These are phyloP conservation scores for Stagonosporopsis chrysanthemi DNA, from an alignment of 2,329 filamentous ascomycete species.

Conservation along the genomic window DNA sequence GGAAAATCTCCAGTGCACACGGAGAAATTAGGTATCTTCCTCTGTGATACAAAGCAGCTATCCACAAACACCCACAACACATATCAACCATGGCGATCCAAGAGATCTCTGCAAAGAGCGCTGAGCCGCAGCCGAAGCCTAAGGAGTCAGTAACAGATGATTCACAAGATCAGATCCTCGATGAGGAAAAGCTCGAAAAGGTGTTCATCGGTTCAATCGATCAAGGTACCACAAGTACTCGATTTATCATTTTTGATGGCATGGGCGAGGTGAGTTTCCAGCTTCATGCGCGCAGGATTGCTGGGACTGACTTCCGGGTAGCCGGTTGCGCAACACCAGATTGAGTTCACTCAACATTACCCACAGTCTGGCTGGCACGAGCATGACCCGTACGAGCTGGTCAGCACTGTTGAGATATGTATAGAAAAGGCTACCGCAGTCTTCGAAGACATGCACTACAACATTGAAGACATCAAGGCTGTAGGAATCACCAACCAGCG, in stretches of 20 bases:
- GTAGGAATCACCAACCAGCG: conserved; percentile 91
- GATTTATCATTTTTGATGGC: conserved; percentile 89
- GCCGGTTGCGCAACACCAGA: conserved; percentile 82
- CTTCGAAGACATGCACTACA: conserved; percentile 75
- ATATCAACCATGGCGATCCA: conserved; percentile 36
- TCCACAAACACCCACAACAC: conserved; percentile 6
- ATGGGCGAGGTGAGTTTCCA: conserved; percentile 59
- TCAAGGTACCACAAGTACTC: conserved; percentile 86
- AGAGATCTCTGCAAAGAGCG: conserved; percentile 33
- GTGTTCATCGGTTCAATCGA: conserved; percentile 88
- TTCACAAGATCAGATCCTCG: conserved; percentile 29
- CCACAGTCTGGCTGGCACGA: conserved; percentile 91
- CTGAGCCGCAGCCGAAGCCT: conserved; percentile 44
- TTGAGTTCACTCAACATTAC: conserved; percentile 86
- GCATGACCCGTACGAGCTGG: conserved; percentile 80
- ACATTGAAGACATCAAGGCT: conserved; percentile 72
- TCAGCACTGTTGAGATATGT: conserved; percentile 77
- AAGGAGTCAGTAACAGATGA: conserved; percentile 38
- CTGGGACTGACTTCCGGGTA: conserved; percentile 39
- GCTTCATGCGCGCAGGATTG: background rate
- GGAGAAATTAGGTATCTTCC: conserved; percentile 24
- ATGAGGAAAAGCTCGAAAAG: conserved; percentile 53
- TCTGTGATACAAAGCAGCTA: conserved; percentile 7
- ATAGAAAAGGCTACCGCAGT: conserved; percentile 77
- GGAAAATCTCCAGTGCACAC: conserved; percentile 21